phyloP scores from a whole-genome alignment of 805 yeast species.

The Metschnikowia chrysomelidarum region DNA sequence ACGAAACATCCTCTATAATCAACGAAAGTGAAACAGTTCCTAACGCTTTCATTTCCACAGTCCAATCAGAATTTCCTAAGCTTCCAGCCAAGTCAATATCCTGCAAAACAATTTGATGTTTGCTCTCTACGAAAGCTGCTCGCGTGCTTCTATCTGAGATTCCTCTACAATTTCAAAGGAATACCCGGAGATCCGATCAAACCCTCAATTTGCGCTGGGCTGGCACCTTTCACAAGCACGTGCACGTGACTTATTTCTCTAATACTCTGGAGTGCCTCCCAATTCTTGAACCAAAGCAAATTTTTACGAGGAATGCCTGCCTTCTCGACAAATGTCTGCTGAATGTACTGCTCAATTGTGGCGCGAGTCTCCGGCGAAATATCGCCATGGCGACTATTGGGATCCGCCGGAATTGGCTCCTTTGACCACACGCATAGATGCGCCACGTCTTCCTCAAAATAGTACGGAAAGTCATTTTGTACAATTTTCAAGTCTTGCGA shows the following conservation, averaged over 20 bases:
- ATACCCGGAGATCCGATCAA: conserved; percentile 12
- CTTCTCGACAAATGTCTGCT: conserved; percentile 46
- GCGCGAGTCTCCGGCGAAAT: conserved; percentile 42
- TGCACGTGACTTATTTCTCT: conserved; percentile 69
- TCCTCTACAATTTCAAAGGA: conserved; percentile 3
- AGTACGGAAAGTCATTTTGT: conserved; percentile 66
- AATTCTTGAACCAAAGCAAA: conserved; percentile 68
- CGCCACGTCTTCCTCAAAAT: conserved; percentile 46
- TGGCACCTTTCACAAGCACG: conserved; percentile 49
- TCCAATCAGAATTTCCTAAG: no score
- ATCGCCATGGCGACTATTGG: conserved; percentile 49
- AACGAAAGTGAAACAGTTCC: no score
- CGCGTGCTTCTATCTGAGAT: neutral
- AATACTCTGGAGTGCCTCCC: conserved; percentile 68
- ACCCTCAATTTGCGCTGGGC: conserved; percentile 18
- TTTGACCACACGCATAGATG: conserved; percentile 74
- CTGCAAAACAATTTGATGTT: no score
- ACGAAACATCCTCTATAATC: no score
- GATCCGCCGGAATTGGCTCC: conserved; percentile 51
- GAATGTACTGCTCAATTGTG: conserved; percentile 45
- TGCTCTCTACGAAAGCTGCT: no score
- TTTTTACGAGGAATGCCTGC: conserved; percentile 40
- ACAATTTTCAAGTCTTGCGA: conserved; percentile 45
- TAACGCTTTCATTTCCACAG: no score
- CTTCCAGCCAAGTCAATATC: no score